Conservation (phyloP, 371 early-diverging fungal genomes). For the Mortierella sp. region DNA sequence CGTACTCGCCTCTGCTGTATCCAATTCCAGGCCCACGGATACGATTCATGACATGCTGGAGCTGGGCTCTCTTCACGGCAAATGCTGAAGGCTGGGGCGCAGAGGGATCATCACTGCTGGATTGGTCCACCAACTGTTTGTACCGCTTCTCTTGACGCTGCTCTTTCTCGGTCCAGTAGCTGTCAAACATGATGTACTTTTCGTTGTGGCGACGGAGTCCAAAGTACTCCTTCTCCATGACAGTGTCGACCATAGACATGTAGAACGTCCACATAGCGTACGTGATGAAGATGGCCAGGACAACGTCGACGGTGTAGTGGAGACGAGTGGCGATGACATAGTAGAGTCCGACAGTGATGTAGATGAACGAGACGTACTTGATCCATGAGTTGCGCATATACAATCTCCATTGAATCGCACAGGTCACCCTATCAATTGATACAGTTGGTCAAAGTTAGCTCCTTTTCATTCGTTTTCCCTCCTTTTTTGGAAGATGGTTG, state of each 20-base stretch:
- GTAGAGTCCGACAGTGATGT: conserved; percentile 66
- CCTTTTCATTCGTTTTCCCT: background rate
- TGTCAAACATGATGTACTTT: conserved; percentile 37
- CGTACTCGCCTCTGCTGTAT: conserved; percentile 47
- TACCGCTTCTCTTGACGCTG: conserved; percentile 15
- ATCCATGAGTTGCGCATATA: conserved; percentile 68
- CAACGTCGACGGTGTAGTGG: conserved; percentile 81
- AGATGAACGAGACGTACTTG: conserved; percentile 65
- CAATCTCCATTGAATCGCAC: conserved; percentile 75
- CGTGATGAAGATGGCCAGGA: conserved; percentile 75
- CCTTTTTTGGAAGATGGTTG: background rate
- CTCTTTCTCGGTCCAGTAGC: conserved; percentile 10
- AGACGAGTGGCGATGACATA: conserved; percentile 75
- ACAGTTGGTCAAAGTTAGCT: background rate
- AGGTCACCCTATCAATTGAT: conserved; percentile 34
- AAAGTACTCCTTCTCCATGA: conserved; percentile 61
- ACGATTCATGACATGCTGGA: conserved; percentile 44
- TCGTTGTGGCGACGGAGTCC: conserved; percentile 42
- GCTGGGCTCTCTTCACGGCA: conserved; percentile 25
- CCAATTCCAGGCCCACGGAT: conserved; percentile 57
- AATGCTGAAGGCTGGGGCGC: conserved; percentile 5
- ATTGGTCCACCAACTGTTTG: background rate
- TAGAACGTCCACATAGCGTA: conserved; percentile 61
- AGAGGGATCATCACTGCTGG: background rate
- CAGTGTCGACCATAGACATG: conserved; percentile 53